Conservation (phyloP, 495 filamentous ascomycete genomes). For the Cladorrhinum samala region DNA sequence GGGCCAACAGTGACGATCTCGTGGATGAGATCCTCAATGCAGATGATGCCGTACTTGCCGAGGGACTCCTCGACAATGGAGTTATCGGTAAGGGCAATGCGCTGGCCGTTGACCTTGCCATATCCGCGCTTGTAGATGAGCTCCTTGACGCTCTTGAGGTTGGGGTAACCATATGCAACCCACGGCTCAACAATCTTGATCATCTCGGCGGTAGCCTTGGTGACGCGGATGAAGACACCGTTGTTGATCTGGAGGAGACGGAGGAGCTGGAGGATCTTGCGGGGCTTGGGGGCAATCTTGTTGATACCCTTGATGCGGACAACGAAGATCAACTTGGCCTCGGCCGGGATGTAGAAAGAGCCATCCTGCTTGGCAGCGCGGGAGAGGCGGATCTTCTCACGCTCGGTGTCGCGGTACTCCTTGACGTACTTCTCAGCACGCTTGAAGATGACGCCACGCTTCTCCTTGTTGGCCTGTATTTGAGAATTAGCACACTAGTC, state of each 20-base stretch:
- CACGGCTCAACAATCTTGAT: constrained; percentile 95
- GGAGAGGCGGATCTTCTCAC: constrained; percentile 91
- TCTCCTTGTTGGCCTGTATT: constrained; percentile 84
- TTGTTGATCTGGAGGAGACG: constrained; percentile 99
- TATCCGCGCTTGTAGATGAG: constrained; percentile 99
- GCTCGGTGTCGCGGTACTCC: constrained; percentile 97
- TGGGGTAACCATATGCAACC: constrained; percentile 98
- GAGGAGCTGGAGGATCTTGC: constrained; percentile 98
- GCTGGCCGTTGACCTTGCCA: constrained; percentile 95
- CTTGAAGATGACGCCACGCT: constrained; percentile 97
- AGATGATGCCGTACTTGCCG: constrained; percentile 98
- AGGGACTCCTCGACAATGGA: constrained; percentile 91
- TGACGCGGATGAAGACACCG: constrained; percentile 93
- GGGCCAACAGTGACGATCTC: constrained; percentile 98
- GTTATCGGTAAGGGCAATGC: constrained; percentile 95
- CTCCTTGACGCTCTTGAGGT: constrained; percentile 97
- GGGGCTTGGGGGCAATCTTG: constrained; percentile 99
- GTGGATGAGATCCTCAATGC: constrained; percentile 98
- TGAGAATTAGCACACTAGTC: constrained; percentile 34
- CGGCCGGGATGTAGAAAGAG: constrained; percentile 85
- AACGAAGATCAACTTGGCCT: constrained; percentile 96
- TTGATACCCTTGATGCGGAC: constrained; percentile 99
- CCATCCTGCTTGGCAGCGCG: constrained; percentile 87
- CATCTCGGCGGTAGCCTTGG: constrained; percentile 98
- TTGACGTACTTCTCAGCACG: constrained; percentile 98